A percentile compares a stretch with the other conserved stretches of the same genome.
These are phyloP conservation scores for Margaritispora aquatica DNA, from an alignment of 495 filamentous ascomycete genomes.

Conservation along the genomic window DNA sequence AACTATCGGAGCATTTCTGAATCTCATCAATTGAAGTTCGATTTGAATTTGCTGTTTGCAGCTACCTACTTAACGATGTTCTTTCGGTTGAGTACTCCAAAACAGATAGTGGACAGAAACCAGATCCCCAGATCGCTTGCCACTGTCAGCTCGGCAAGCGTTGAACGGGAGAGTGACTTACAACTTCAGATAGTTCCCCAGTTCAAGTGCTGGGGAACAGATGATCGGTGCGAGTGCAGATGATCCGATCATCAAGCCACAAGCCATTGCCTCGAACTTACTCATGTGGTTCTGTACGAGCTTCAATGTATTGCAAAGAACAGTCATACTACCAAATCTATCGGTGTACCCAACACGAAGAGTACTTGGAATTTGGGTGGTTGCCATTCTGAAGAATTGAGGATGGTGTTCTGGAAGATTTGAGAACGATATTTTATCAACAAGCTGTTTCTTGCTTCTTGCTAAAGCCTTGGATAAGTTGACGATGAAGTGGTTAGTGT, in stretches of 20 bases:
- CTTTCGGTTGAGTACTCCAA: neutral
- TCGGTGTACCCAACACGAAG: neutral
- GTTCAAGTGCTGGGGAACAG: neutral
- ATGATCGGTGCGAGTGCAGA: neutral
- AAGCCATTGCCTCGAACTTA: neutral
- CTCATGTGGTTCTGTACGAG: neutral
- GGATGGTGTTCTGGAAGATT: no score
- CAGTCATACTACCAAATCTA: neutral
- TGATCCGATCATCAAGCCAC: conserved; percentile 4
- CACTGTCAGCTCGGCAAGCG: neutral
- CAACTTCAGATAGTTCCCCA: neutral
- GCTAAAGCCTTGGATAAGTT: neutral
- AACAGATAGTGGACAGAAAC: neutral
- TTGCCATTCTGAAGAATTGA: no score
- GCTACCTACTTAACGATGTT: neutral
- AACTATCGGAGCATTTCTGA: neutral
- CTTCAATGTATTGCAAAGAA: neutral
- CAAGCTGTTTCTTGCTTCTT: neutral
- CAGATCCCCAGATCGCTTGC: neutral
- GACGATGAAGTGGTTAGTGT: neutral
- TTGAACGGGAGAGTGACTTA: neutral
- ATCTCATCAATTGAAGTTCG: neutral
- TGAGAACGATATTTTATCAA: no score
- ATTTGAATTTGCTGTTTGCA: neutral
- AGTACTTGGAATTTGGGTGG: neutral